Conservation (phyloP, 768 basidiomycete species). For the Termitomyces sp. region DNA sequence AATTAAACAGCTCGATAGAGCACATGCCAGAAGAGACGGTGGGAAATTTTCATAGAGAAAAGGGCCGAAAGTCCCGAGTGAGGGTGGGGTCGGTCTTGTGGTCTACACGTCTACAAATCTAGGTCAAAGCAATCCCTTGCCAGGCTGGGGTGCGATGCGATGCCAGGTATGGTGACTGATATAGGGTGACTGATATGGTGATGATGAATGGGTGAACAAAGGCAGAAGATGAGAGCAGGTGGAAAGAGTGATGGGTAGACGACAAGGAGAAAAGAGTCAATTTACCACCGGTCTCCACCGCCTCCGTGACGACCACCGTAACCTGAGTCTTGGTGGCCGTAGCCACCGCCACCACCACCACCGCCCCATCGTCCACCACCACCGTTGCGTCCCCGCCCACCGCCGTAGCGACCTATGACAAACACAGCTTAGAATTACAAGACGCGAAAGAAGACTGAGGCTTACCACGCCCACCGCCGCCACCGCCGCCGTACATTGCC, state of each 20-base stretch:
- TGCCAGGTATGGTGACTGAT: background rate
- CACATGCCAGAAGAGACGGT: constrained; percentile 2
- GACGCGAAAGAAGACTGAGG: background rate
- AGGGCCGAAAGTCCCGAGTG: constrained; percentile 1
- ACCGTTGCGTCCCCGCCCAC: constrained; percentile 37
- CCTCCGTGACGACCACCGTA: constrained; percentile 36
- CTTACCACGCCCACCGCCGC: constrained; percentile 71
- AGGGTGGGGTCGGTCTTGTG: constrained; percentile 8
- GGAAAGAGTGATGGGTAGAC: background rate
- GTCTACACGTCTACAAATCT: constrained; percentile 19
- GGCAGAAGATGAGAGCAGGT: background rate
- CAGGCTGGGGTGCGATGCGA: background rate
- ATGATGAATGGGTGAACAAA: background rate
- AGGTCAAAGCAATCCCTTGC: constrained; percentile 13
- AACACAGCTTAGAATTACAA: constrained; percentile 5
- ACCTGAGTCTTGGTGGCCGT: constrained; percentile 39
- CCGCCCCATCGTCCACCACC: constrained; percentile 38
- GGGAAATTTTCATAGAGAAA: background rate
- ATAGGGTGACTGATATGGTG: background rate
- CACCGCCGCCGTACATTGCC: constrained; percentile 63
- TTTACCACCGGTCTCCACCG: constrained; percentile 26
- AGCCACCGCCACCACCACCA: constrained; percentile 31
- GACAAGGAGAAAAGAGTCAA: background rate
- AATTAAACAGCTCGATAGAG: constrained; percentile 8
- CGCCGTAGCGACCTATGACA: constrained; percentile 54